Base-by-base conservation (phyloP, 345 rosid genomes). In the Punica granatum region DNA sequence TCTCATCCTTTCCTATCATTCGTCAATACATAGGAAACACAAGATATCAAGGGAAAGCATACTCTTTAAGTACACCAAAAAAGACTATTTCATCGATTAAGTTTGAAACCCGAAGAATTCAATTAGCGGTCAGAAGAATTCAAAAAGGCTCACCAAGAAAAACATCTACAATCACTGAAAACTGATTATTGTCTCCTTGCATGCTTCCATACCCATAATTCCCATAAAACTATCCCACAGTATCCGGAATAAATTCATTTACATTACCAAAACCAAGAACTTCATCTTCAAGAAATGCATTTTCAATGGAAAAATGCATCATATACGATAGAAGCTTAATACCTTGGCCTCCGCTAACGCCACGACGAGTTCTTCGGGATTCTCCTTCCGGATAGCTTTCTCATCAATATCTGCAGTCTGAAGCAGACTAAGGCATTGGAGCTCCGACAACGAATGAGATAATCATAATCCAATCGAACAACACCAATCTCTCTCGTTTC, bases 331-430 rank as follows among this genome's bases (percentile, higher is more conserved):
- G 35, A 61, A 18, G 39, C 25, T 2, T 36, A 28, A 37, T 39
- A 88, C 97, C 92, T 91, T 94, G 11, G 97, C 99, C 82, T 88
- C 83, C 35, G 99, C 99, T 42, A 94, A 77, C 77, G 95, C 88
- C 63, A 80, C 76, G 28, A 94, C 99, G 81, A 94, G 75, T 39
- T 94, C 99, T 73, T 94, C 95, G 4, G 99, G 90, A 67, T 76
- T 87, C 36, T 85, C 96, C 74, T 72, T 83, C 73, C 99, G 83
- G 19, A 94, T 89, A 42, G 75, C 67, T 73, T 85, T 82, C 75
- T 94, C 99, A 75, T 91, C 96, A 59, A 94, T 91, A 79, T 94
- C 96, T 75, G 97, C 96, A 51, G 86, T 91, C 98, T 92, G 66
- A 67, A 39, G 26, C 31, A 42, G 7, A 32, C 33, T 23, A 21